Base-by-base conservation (phyloP, 2,329 filamentous ascomycete genomes). In the Stagonosporopsis tanaceti region DNA sequence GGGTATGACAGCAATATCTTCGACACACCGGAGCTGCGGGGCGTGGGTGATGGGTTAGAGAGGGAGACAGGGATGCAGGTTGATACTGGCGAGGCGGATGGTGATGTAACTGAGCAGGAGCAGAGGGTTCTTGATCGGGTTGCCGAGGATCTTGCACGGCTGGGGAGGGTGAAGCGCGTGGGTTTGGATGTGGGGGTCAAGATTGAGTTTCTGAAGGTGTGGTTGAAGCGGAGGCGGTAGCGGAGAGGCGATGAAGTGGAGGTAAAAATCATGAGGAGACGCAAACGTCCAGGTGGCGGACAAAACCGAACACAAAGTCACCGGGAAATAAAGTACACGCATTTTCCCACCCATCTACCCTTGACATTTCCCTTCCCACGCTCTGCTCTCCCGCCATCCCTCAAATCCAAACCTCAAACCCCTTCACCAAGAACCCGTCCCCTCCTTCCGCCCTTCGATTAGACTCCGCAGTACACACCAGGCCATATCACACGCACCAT, bases 131-230 rank as follows among this genome's bases (percentile, higher is more conserved):
- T 98, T 40, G 91, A 97, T 69, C 85, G 85, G 34, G 86, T 99
- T 15, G 92, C 87, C 1, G 95, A 98, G 67, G 88, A 93, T 11
- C 80, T 99, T 53, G 93, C 95, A n/a, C 81, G 94, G 50, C 77
- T 99, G 50, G 92, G 93, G 1, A 82, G 95, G 59, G 93, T 95
- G 37, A 96, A 96, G 81, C 85, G 94, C 53, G 92, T 99, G 1
- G 93, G 91, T 0, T 76, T 99, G 64, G 93, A 92, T 0, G 82
- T 96, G 53, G 81, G 84, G 67, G 92, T 98, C 60, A 99, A 99
- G 81, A 80, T 83, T 24, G 86, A 87, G 6, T 99, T 99, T 76
- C 83, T 96, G 27, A 84, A 88, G 52, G 87, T 88, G 28, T 94
- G 88, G 88, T 80, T 71, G 44, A 83, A 78, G 70, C 79, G 66